A percentile compares a stretch with the other conserved stretches of the same genome.
phyloP scores from a whole-genome alignment of 2,329 filamentous ascomycete genomes.

The Epichloe coenophiala region DNA sequence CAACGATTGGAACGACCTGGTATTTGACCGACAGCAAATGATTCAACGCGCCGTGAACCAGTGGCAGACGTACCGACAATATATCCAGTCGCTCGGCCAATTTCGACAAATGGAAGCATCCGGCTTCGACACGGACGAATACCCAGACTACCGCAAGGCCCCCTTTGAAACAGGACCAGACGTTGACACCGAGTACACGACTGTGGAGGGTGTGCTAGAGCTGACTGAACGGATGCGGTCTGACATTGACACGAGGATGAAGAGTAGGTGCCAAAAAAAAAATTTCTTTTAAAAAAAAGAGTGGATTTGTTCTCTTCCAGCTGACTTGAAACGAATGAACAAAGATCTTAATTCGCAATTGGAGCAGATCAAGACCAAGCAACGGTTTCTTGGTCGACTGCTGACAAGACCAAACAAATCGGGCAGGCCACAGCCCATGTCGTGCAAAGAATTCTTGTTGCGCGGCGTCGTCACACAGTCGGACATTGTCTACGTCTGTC shows the following conservation, averaged over 20 bases:
- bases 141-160: constrained; percentile 25
- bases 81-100: constrained; percentile 21
- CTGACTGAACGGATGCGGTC: constrained; percentile 20
- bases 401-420: constrained; percentile 25
- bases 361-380: constrained; percentile 20
- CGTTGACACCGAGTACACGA: constrained; percentile 16
- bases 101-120: constrained; percentile 25
- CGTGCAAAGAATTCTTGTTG: constrained; percentile 33
- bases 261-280: constrained; percentile 18
- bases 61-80: constrained; percentile 20
- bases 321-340: background rate
- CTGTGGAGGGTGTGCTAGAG: constrained; percentile 20
- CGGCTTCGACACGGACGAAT: constrained; percentile 23
- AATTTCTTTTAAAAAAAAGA: constrained; percentile 12
- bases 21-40: constrained; percentile 17
- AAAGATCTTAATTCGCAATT: constrained; percentile 18
- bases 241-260: constrained; percentile 20
- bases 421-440: constrained; percentile 23
- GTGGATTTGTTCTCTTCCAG: background rate
- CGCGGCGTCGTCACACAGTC: constrained; percentile 36
- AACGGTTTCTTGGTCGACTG: constrained; percentile 25
- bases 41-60: constrained; percentile 18
- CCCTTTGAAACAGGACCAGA: constrained; percentile 22
- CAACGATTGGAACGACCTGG: constrained; percentile 14
- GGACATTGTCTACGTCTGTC: constrained; percentile 37